Base-by-base conservation (phyloP, 2,329 filamentous ascomycete genomes). In the Colletotrichum incanum region DNA sequence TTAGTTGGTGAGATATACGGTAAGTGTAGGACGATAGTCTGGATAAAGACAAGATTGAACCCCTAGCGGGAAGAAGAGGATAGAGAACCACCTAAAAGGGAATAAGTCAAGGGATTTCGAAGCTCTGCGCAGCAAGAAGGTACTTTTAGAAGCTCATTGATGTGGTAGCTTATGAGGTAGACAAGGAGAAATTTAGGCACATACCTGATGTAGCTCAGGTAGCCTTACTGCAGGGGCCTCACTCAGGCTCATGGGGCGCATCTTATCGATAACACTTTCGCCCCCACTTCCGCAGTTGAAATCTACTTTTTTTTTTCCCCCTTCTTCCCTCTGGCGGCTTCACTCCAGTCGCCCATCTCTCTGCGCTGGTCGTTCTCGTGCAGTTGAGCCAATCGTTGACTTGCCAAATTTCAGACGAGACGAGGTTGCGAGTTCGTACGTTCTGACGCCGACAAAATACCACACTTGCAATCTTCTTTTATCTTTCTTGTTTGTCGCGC, bases 241-340 rank as follows among this genome's bases (percentile, higher is more conserved):
- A 23, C 14, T 12, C 55, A 39, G 20, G 45, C 8, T 52, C 8
- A 16, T 31, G 20, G 7, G 47, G 26, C 14, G 49, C 23, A 26
- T 58, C n/a, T 31, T 50, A 55, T 66, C 34, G 64, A 66, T 55
- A 56, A 66, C 39, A 18, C 2, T 12, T 1, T 5, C 2, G 9
- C 23, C 39, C 56, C 58, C 41, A 60, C 58, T 60, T 12, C n/a
- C 11, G 20, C n/a, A 20, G 20, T 47, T 20, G 58, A 47, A 60
- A 60, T 47, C 58, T 60, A 60, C 26, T 60, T 45, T 60, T 60
- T 60, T 55, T 64, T 55, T 39, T 31, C 14, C 31, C 20, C 16
- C n/a, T 9, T 39, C 45, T 37, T 18, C 9, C 49, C 8, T 18
- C 26, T 9, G 8, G 49, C 16, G 12, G 49, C 49, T 18, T 50